Conservation (phyloP, 2,329 filamentous ascomycete species). For the Anthostomella pinea region DNA sequence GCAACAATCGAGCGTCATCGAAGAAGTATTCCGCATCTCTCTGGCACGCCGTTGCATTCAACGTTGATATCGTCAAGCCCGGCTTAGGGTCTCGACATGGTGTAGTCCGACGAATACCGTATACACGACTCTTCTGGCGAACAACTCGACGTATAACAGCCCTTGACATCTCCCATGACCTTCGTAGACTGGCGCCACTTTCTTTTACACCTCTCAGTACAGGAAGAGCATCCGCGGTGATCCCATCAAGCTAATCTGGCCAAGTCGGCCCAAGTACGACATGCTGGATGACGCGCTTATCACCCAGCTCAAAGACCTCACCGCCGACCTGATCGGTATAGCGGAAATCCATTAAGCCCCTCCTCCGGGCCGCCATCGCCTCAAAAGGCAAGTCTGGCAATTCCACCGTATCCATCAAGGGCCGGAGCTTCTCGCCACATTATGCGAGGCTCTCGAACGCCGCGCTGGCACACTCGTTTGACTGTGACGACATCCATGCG, state of each 20-base stretch:
- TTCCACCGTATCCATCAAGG: conserved; percentile 35
- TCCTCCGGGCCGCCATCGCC: conserved; percentile 40
- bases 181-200: too few relatives aligned
- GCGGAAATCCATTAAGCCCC: conserved; percentile 22
- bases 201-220: too few relatives aligned
- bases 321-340: conserved; percentile 25
- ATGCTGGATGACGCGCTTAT: conserved; percentile 11
- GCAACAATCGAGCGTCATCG: too few relatives aligned
- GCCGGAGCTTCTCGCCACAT: conserved; percentile 32
- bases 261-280: conserved; percentile 16
- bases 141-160: too few relatives aligned
- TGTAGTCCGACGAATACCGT: too few relatives aligned
- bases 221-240: conserved; percentile 13
- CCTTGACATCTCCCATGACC: too few relatives aligned
- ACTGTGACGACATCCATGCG: conserved; percentile 45
- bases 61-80: too few relatives aligned
- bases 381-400: conserved; percentile 21
- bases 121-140: too few relatives aligned
- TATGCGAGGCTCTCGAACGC: conserved; percentile 41
- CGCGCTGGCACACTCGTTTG: conserved; percentile 40
- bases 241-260: conserved; percentile 20
- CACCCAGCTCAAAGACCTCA: conserved; percentile 23
- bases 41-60: too few relatives aligned
- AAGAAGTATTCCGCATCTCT: too few relatives aligned
- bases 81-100: too few relatives aligned